These are phyloP conservation scores for Tremellales sp. DNA, from an alignment of 1,284 basidiomycete genomes.

Conservation along the genomic window DNA sequence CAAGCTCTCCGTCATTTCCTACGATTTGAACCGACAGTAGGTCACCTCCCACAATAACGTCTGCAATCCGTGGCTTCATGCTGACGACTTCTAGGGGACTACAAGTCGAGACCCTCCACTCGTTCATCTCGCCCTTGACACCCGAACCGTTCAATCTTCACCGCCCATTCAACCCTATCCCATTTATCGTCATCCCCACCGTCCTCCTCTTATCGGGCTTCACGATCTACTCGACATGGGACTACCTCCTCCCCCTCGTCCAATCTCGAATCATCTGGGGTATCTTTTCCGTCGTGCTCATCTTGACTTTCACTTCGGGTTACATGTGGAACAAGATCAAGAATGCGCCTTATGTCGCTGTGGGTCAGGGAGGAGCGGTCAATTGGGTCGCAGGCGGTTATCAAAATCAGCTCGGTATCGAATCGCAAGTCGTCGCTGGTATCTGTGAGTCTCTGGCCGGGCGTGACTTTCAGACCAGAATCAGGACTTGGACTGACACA, in stretches of 20 bases:
- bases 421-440: slow-evolving; percentile 79
- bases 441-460: slow-evolving; percentile 63
- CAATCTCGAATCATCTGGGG: slow-evolving; percentile 64
- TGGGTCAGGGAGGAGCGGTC: slow-evolving; percentile 51
- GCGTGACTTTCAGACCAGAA: neutral
- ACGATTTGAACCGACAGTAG: slow-evolving; percentile 63
- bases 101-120: slow-evolving; percentile 67
- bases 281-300: slow-evolving; percentile 58
- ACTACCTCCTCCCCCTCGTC: slow-evolving; percentile 60
- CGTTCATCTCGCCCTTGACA: slow-evolving; percentile 67
- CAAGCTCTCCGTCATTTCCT: slow-evolving; percentile 60
- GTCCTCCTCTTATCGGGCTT: slow-evolving; percentile 35
- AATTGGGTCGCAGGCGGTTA: slow-evolving; percentile 84
- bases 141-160: slow-evolving; percentile 41
- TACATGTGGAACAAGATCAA: slow-evolving; percentile 98
- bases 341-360: slow-evolving; percentile 65
- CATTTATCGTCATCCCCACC: slow-evolving; percentile 62
- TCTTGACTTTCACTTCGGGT: slow-evolving; percentile 80
- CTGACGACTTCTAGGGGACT: slow-evolving; percentile 62
- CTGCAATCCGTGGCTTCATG: neutral
- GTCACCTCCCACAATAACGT: slow-evolving; percentile 49
- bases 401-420: slow-evolving; percentile 86
- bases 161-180: slow-evolving; percentile 44
- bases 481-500: neutral
- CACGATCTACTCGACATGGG: slow-evolving; percentile 48